Evolutionary conservation across 2,329 filamentous ascomycete species (phyloP).

Genomic region (Lasiodiplodia hormozganensis): DNA sequence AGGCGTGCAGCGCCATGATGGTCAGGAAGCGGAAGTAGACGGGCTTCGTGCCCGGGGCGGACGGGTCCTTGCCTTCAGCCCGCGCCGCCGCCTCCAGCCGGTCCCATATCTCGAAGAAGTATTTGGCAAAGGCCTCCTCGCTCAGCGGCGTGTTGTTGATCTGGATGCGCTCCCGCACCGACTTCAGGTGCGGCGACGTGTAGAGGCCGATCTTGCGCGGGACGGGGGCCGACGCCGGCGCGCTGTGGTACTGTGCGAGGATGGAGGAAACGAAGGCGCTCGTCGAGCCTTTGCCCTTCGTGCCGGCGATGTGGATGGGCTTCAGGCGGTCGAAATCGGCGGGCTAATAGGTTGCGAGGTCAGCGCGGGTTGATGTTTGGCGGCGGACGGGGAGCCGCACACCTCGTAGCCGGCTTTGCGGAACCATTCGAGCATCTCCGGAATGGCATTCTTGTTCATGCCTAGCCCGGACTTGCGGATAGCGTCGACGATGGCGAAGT

Average conservation of each 20-base stretch:
- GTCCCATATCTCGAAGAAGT: constrained; percentile 89
- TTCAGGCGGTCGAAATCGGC: constrained; percentile 67
- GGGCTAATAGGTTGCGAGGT: constrained; percentile 53
- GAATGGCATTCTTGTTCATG: constrained; percentile 77
- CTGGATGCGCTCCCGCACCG: constrained; percentile 83
- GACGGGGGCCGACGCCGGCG: constrained; percentile 43
- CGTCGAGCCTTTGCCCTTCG: constrained; percentile 92
- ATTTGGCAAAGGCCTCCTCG: constrained; percentile 72
- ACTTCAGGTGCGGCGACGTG: constrained; percentile 84
- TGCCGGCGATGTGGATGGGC: constrained; percentile 85
- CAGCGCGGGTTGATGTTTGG: not conserved
- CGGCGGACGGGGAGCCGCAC: constrained; percentile 45
- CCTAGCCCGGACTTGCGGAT: constrained; percentile 75
- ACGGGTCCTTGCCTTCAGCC: constrained; percentile 57
- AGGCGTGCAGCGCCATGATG: constrained; percentile 84
- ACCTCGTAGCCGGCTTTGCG: constrained; percentile 76
- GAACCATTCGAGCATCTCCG: constrained; percentile 83
- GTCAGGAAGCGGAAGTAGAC: constrained; percentile 94
- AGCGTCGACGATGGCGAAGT: constrained; percentile 77
- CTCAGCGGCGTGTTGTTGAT: constrained; percentile 76
- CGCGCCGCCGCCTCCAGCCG: constrained; percentile 62
- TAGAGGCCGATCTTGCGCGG: constrained; percentile 74
- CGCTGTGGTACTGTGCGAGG: constrained; percentile 66
- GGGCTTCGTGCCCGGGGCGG: constrained; percentile 70
- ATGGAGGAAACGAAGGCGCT: constrained; percentile 84